Percentiles rank a stretch among this genome's conserved stretches.
Conservation (phyloP, 2,329 filamentous ascomycete species). For the Talaromyces piceae region DNA sequence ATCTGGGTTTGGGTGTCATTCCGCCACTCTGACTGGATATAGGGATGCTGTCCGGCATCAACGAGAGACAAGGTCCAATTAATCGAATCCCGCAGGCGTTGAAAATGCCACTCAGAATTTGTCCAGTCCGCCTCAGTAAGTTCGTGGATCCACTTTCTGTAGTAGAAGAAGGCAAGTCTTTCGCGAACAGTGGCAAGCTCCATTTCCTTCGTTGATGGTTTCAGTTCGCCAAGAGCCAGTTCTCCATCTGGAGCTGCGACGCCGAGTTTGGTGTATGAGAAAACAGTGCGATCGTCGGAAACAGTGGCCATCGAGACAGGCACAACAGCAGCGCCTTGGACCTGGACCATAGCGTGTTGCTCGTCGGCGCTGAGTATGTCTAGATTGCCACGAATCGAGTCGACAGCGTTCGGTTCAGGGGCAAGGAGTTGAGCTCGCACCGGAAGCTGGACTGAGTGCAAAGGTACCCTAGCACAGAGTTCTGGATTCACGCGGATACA, state of each 20-base stretch:
- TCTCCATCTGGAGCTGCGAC: not conserved
- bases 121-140: constrained; percentile 1
- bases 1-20: not conserved
- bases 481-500: not conserved
- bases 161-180: constrained; percentile 10
- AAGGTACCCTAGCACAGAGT: not conserved
- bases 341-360: not conserved
- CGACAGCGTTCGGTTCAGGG: not conserved
- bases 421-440: not conserved
- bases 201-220: not conserved
- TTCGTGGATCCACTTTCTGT: constrained; percentile 1
- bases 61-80: not conserved
- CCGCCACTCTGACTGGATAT: not conserved
- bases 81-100: not conserved
- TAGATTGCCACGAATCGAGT: not conserved
- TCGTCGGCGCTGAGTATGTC: not conserved
- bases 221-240: not conserved
- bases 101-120: not conserved
- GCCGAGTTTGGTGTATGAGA: not conserved
- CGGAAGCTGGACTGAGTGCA: not conserved
- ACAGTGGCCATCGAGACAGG: not conserved
- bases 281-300: not conserved
- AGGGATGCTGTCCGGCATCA: not conserved
- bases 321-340: not conserved
- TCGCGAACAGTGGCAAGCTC: not conserved